These are phyloP conservation scores for Hsuehochloa calcarea DNA, from an alignment of 176 grass and related monocot genomes.

Conservation along the genomic window DNA sequence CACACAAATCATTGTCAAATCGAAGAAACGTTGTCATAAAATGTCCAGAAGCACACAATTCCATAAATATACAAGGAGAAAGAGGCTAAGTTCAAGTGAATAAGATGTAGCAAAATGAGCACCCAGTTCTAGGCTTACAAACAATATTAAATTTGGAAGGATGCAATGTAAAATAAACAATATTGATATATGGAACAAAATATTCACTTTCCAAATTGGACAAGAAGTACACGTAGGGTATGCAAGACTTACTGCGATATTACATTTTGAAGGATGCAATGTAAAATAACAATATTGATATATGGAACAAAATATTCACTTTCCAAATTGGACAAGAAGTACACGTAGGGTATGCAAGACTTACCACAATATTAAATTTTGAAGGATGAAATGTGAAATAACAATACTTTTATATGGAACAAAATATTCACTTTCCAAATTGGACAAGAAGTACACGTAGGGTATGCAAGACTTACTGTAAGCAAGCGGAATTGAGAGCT, in stretches of 20 bases:
- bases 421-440: background rate
- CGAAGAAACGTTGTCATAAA: background rate
- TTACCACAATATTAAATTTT: background rate
- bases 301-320: background rate
- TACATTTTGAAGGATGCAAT: background rate
- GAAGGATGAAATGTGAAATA: background rate
- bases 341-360: background rate
- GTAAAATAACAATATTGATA: background rate
- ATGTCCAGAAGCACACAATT: background rate
- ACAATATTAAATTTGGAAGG: background rate
- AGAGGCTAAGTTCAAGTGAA: background rate
- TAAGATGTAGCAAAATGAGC: background rate
- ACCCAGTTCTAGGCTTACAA: background rate
- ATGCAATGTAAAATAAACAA: background rate
- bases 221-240: background rate
- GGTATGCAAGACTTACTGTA: conserved; percentile 45
- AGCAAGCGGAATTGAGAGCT: conserved; percentile 60
- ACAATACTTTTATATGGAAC: background rate
- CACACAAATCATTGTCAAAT: background rate
- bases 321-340: background rate
- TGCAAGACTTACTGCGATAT: no score
- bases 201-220: background rate
- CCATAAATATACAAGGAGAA: background rate
- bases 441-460: background rate
- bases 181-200: background rate